Percentiles rank a stretch among this genome's conserved stretches.
These are phyloP conservation scores for Dothistroma septosporum DNA, from an alignment of 2,329 filamentous ascomycete species.

Conservation along the genomic window DNA sequence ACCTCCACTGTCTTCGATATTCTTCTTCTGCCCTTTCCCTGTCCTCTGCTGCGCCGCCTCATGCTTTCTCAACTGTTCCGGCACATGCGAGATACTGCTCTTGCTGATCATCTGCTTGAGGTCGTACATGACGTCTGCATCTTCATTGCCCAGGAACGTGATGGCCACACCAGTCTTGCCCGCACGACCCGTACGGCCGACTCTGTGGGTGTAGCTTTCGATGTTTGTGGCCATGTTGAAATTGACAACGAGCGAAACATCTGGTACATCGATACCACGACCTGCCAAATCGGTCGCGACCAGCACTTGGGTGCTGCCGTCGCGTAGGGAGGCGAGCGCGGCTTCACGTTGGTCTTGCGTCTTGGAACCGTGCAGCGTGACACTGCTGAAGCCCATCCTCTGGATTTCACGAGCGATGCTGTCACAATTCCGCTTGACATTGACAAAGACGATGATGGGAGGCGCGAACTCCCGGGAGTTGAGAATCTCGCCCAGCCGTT, in stretches of 20 bases:
- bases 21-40: constrained; percentile 27
- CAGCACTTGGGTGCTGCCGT: constrained; percentile 76
- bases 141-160: constrained; percentile 89
- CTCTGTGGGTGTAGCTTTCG: constrained; percentile 92
- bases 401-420: constrained; percentile 92
- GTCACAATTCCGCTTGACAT: constrained; percentile 99
- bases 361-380: constrained; percentile 91
- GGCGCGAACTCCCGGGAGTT: constrained; percentile 72
- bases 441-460: constrained; percentile 98
- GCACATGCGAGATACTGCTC: constrained; percentile 79
- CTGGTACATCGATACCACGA: constrained; percentile 94
- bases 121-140: constrained; percentile 83
- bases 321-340: constrained; percentile 77
- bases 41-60: constrained; percentile 78
- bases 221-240: constrained; percentile 97
- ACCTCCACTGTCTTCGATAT: constrained; percentile 34
- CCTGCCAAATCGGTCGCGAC: constrained; percentile 95
- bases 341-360: constrained; percentile 97
- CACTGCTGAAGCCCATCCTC: constrained; percentile 81
- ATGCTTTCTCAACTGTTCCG: constrained; percentile 84
- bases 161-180: constrained; percentile 95
- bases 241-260: constrained; percentile 91
- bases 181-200: constrained; percentile 94
- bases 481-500: constrained; percentile 87
- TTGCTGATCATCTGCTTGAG: constrained; percentile 93